Evolutionary conservation across 257 asterid genomes (phyloP).

Genomic region (Ophiorrhiza pumila): DNA sequence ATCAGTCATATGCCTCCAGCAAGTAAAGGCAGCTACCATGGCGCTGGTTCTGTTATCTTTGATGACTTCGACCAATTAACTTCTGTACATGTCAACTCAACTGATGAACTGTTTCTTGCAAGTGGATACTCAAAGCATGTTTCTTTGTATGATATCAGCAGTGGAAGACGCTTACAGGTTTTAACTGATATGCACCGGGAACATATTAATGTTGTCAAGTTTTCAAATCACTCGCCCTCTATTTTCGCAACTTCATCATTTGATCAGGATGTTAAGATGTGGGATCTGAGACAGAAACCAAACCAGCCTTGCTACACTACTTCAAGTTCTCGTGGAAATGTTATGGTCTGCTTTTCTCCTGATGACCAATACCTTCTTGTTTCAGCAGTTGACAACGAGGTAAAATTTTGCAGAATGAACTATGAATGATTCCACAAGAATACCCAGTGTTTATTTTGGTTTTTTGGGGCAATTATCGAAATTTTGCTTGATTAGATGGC

Average conservation of each 20-base stretch:
- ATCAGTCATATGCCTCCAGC: conserved; percentile 42
- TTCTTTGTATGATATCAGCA: conserved; percentile 71
- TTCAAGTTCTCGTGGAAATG: conserved; percentile 81
- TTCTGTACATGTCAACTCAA: conserved; percentile 88
- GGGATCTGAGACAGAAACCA: conserved; percentile 85
- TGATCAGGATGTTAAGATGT: conserved; percentile 85
- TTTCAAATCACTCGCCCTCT: conserved; percentile 88
- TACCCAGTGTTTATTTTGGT: neutral
- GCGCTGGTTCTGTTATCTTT: conserved; percentile 48
- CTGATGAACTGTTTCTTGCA: conserved; percentile 86
- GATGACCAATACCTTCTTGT: conserved; percentile 93
- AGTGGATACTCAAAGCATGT: conserved; percentile 89
- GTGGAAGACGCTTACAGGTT: conserved; percentile 72
- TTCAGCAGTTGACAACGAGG: conserved; percentile 97
- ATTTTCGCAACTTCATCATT: conserved; percentile 89
- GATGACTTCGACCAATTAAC: conserved; percentile 90
- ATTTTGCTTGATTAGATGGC: neutral
- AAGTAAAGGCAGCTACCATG: conserved; percentile 37
- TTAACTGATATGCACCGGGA: conserved; percentile 78
- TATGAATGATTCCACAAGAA: neutral
- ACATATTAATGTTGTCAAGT: conserved; percentile 88
- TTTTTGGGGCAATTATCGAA: neutral
- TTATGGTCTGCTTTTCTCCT: conserved; percentile 95
- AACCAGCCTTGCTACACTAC: conserved; percentile 78
- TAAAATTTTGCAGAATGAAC: conserved; percentile 20